A percentile compares a stretch with the other conserved stretches of the same genome.
These are phyloP conservation scores for Trypanosoma cruzi DNA, from an alignment of 208 protist species.

Conservation along the genomic window DNA sequence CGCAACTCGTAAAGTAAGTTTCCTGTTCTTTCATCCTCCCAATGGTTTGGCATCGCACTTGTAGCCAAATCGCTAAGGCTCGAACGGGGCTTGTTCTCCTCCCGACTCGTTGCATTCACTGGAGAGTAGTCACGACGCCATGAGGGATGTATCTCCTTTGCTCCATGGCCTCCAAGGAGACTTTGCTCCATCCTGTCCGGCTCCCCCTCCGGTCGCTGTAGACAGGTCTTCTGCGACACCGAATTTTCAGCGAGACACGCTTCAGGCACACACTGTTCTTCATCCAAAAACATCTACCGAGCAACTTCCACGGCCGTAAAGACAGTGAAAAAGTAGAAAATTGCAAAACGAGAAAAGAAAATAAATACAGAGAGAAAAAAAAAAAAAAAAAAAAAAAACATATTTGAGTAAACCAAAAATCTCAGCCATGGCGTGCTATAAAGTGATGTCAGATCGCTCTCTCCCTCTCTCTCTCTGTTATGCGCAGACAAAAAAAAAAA, in stretches of 20 bases:
- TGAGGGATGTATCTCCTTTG: neutral
- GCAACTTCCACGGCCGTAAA: neutral
- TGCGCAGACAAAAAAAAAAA: neutral
- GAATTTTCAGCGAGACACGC: constrained; percentile 4
- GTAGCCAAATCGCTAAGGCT: neutral
- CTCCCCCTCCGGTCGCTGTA: constrained; percentile 55
- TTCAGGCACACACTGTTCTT: constrained; percentile 52
- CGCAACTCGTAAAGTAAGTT: constrained; percentile 53
- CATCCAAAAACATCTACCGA: constrained; percentile 36
- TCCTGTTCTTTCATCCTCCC: constrained; percentile 26
- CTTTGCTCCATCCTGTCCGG: constrained; percentile 17
- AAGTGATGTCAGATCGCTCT: neutral
- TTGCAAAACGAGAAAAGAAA: neutral
- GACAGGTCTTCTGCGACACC: constrained; percentile 32
- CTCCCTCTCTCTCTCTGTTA: neutral
- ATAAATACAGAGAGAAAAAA: constrained; percentile 7
- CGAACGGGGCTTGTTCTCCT: neutral
- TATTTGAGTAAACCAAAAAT: neutral
- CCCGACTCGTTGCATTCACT: neutral
- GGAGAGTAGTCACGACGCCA: neutral
- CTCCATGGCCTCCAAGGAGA: neutral
- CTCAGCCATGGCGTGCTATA: neutral
- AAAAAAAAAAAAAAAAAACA: constrained; percentile 1
- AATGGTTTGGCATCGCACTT: neutral
- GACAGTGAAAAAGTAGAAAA: constrained; percentile 5